These are phyloP conservation scores for Glycine soja DNA, from an alignment of 306 rosid genomes.

Conservation along the genomic window DNA sequence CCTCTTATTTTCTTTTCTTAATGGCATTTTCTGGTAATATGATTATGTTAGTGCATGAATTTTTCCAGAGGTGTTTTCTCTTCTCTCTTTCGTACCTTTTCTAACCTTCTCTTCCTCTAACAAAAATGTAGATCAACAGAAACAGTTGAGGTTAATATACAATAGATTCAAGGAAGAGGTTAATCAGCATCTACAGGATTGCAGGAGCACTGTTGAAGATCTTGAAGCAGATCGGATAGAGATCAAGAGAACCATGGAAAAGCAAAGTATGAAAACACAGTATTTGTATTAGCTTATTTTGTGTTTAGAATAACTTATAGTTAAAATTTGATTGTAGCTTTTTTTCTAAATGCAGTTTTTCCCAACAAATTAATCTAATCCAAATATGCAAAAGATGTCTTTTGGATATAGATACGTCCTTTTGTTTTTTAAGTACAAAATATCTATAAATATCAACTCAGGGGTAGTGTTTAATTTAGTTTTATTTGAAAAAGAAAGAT, in stretches of 20 bases:
- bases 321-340: not conserved
- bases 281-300: conserved; percentile 1
- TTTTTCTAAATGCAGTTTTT: not conserved
- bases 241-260: conserved; percentile 78
- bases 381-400: conserved; percentile 28
- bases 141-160: conserved; percentile 69
- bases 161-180: conserved; percentile 87
- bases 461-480: conserved; percentile 15
- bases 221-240: conserved; percentile 75
- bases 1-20: conserved; percentile 25
- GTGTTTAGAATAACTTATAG: conserved; percentile 6
- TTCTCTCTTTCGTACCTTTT: conserved; percentile 9
- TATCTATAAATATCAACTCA: conserved; percentile 29
- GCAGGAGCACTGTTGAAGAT: conserved; percentile 71
- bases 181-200: conserved; percentile 77
- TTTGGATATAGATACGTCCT: conserved; percentile 23
- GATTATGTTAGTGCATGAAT: conserved; percentile 29
- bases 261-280: conserved; percentile 66
- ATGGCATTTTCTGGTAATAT: conserved; percentile 1
- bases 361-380: conserved; percentile 2
- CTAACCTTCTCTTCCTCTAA: conserved; percentile 37
- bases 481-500: not conserved
- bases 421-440: not conserved
- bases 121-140: conserved; percentile 72
- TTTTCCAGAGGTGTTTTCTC: conserved; percentile 5